Percentiles rank a stretch among this genome's conserved stretches.
phyloP scores from a whole-genome alignment of 306 rosid genomes.

The Begonia fuchsioides region DNA sequence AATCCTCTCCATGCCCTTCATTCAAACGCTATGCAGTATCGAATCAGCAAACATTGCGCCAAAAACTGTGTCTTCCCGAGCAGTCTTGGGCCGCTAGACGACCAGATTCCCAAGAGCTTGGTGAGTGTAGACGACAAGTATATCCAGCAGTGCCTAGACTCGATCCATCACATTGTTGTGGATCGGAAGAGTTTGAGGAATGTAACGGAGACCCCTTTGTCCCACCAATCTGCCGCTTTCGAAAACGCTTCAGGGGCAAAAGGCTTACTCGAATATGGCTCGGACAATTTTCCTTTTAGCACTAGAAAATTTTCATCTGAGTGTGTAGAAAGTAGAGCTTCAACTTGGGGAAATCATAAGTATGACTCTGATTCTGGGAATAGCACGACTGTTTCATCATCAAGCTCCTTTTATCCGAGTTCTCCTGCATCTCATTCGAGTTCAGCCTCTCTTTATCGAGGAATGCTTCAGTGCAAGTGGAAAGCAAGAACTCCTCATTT shows the following conservation, averaged over 20 bases:
- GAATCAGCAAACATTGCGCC: no score
- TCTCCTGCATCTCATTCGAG: conserved; percentile 37
- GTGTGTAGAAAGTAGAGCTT: conserved; percentile 21
- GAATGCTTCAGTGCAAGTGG: conserved; percentile 94
- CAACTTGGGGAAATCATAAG: conserved; percentile 20
- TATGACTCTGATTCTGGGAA: conserved; percentile 6
- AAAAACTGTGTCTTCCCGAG: conserved; percentile 30
- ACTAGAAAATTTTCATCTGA: conserved; percentile 29
- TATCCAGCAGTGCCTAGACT: conserved; percentile 65
- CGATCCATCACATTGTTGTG: conserved; percentile 39
- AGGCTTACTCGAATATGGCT: conserved; percentile 33
- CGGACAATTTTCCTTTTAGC: conserved; percentile 28
- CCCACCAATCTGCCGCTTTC: conserved; percentile 32
- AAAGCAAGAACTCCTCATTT: conserved; percentile 67
- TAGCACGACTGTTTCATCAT: background rate
- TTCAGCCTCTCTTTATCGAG: conserved; percentile 37
- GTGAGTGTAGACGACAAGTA: conserved; percentile 71
- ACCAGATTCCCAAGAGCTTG: conserved; percentile 65
- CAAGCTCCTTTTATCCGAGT: conserved; percentile 40
- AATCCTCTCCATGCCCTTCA: conserved; percentile 30
- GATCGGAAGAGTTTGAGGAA: conserved; percentile 64
- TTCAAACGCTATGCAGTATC: conserved; percentile 40
- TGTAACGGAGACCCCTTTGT: conserved; percentile 57
- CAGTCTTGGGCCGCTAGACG: conserved; percentile 32
- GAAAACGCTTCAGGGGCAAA: conserved; percentile 32